phyloP scores from a whole-genome alignment of 805 yeast genomes.

The Monosporozyma unispora region DNA sequence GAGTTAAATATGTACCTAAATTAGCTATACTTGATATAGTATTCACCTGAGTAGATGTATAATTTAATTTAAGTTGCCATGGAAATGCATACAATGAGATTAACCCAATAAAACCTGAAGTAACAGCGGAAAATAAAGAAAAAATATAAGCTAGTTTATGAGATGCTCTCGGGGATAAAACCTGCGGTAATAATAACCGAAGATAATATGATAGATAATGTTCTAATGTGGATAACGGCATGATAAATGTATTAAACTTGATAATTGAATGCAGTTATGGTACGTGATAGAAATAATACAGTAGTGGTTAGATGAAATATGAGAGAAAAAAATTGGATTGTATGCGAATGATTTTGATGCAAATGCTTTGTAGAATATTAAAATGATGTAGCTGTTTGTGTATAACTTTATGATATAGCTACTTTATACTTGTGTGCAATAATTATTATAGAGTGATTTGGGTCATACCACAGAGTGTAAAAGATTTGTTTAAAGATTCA shows the following conservation, averaged over 20 bases:
- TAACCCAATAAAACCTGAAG: constrained; percentile 74
- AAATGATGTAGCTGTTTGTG: background rate
- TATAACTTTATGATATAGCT: background rate
- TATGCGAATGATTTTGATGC: background rate
- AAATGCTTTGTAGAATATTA: background rate
- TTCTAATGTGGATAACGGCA: constrained; percentile 25
- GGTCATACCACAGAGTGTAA: too few relatives aligned
- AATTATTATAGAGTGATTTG: too few relatives aligned
- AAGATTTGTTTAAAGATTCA: too few relatives aligned
- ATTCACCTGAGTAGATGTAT: constrained; percentile 61
- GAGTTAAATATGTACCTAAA: constrained; percentile 74
- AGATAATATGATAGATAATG: constrained; percentile 37
- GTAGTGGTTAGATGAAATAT: background rate
- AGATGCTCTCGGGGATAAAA: constrained; percentile 35
- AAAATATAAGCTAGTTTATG: constrained; percentile 45
- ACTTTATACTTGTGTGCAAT: background rate
- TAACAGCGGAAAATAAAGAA: constrained; percentile 56
- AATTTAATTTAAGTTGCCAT: constrained; percentile 49
- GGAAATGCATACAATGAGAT: constrained; percentile 73
- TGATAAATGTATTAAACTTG: background rate
- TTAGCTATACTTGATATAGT: constrained; percentile 64
- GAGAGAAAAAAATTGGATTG: background rate
- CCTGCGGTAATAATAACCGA: constrained; percentile 34
- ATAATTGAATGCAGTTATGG: background rate
- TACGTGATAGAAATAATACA: background rate